Percentiles rank a stretch among this genome's conserved stretches.
These are phyloP conservation scores for Xylaria sp. DNA, from an alignment of 2,329 filamentous ascomycete species.

Conservation along the genomic window DNA sequence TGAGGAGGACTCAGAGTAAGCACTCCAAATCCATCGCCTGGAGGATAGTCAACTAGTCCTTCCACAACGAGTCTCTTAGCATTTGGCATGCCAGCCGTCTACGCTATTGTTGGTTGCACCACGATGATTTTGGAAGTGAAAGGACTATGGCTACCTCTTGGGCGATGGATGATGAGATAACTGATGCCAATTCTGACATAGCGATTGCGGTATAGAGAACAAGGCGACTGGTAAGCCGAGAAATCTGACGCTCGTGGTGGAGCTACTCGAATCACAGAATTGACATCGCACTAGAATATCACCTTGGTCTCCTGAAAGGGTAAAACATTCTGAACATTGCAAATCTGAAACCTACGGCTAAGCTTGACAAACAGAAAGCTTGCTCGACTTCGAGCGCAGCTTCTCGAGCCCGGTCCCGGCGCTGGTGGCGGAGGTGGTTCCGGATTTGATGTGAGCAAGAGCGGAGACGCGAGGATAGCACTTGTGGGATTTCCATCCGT, in stretches of 20 bases:
- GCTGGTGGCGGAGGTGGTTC: constrained; percentile 80
- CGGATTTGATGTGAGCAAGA: constrained; percentile 95
- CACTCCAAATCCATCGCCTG: constrained; percentile 31
- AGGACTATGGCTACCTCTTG: constrained; percentile 20
- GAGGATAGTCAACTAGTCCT: constrained; percentile 20
- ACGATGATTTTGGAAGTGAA: constrained; percentile 16
- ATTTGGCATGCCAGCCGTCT: constrained; percentile 7
- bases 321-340: constrained; percentile 57
- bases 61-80: constrained; percentile 24
- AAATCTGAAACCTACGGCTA: constrained; percentile 13
- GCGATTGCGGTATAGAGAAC: constrained; percentile 75
- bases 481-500: constrained; percentile 99
- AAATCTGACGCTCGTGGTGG: background rate
- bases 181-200: constrained; percentile 37
- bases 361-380: constrained; percentile 76
- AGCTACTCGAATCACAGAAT: constrained; percentile 13
- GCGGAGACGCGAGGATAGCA: constrained; percentile 94
- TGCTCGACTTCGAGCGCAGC: constrained; percentile 90
- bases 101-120: constrained; percentile 22
- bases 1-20: constrained; percentile 98
- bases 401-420: constrained; percentile 88
- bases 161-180: constrained; percentile 26
- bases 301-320: constrained; percentile 97
- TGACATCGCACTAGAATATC: constrained; percentile 77
- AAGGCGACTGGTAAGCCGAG: constrained; percentile 90